Conservation (phyloP, 495 filamentous ascomycete genomes). For the Tuber indicum region DNA sequence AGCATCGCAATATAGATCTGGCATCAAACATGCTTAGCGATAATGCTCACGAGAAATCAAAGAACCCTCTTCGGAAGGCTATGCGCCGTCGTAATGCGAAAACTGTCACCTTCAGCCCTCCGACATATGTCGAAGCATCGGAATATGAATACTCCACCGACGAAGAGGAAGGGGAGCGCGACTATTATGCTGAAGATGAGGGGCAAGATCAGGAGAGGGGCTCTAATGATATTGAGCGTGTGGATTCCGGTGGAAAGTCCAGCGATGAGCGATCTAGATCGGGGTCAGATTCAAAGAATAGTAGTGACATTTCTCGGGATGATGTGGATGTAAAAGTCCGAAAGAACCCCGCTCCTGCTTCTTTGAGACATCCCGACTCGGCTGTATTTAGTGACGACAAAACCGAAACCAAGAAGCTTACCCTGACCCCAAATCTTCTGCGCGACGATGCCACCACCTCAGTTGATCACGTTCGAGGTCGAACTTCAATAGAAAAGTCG, state of each 20-base stretch:
- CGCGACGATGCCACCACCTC: slow-evolving; percentile 51
- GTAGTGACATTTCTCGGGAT: slow-evolving; percentile 10
- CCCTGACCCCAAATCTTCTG: slow-evolving; percentile 87
- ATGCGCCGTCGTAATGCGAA: slow-evolving; percentile 83
- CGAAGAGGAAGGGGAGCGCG: slow-evolving; percentile 66
- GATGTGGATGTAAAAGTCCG: slow-evolving; percentile 41
- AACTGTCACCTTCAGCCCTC: slow-evolving; percentile 77
- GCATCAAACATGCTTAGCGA: slow-evolving; percentile 93
- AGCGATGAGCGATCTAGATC: slow-evolving; percentile 29
- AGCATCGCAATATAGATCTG: slow-evolving; percentile 96
- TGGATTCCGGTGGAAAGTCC: slow-evolving; percentile 38
- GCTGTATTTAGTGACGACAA: slow-evolving; percentile 91
- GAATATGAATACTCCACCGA: slow-evolving; percentile 84
- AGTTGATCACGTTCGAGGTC: slow-evolving; percentile 47
- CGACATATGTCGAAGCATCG: slow-evolving; percentile 84
- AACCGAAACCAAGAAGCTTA: slow-evolving; percentile 93
- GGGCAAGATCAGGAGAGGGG: slow-evolving; percentile 45
- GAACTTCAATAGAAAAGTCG: slow-evolving; percentile 52
- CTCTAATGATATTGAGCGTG: slow-evolving; percentile 42
- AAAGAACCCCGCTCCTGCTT: slow-evolving; percentile 39
- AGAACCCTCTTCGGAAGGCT: slow-evolving; percentile 81
- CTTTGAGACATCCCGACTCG: slow-evolving; percentile 42
- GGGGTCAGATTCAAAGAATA: slow-evolving; percentile 27
- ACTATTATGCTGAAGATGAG: slow-evolving; percentile 46
- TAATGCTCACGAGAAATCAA: slow-evolving; percentile 69